A percentile compares a stretch with the other conserved stretches of the same genome.
Conservation (phyloP, 805 yeast genomes). For the Nakazawaea ambrosiae region DNA sequence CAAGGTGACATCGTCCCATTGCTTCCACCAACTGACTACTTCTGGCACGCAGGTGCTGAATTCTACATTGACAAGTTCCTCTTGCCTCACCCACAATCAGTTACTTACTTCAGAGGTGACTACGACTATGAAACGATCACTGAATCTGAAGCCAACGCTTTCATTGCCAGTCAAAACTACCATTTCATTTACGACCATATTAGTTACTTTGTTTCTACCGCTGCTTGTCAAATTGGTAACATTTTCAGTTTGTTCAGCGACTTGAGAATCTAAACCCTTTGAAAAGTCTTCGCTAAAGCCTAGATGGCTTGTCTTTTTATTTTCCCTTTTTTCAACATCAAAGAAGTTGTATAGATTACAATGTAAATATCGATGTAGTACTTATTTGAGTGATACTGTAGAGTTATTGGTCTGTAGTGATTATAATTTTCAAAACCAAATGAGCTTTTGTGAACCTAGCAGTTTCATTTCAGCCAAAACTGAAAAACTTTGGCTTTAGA, state of each 20-base stretch:
- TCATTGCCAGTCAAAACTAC: not conserved
- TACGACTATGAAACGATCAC: not conserved
- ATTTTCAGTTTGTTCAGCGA: not conserved
- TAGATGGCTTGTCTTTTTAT: too few relatives aligned
- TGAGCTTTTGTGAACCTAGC: too few relatives aligned
- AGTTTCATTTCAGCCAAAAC: too few relatives aligned
- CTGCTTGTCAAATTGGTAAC: not conserved
- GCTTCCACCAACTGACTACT: constrained; percentile 45
- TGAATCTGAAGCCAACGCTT: not conserved
- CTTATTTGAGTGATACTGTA: too few relatives aligned
- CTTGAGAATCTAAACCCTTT: not conserved
- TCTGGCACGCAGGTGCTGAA: constrained; percentile 44
- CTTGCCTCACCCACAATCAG: constrained; percentile 28
- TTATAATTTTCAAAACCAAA: too few relatives aligned
- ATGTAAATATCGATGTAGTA: too few relatives aligned
- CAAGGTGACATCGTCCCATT: constrained; percentile 49
- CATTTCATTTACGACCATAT: constrained; percentile 5
- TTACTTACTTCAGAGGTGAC: constrained; percentile 4
- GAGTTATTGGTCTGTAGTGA: too few relatives aligned
- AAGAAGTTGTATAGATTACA: too few relatives aligned
- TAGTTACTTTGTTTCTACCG: constrained; percentile 3
- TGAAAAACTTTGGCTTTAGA: too few relatives aligned
- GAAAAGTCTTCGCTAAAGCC: too few relatives aligned
- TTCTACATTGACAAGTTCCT: constrained; percentile 32
- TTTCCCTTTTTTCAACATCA: too few relatives aligned